A percentile compares a stretch with the other conserved stretches of the same genome.
phyloP scores from a whole-genome alignment of 2,329 filamentous ascomycete species.

The Furcasterigmium sp. region DNA sequence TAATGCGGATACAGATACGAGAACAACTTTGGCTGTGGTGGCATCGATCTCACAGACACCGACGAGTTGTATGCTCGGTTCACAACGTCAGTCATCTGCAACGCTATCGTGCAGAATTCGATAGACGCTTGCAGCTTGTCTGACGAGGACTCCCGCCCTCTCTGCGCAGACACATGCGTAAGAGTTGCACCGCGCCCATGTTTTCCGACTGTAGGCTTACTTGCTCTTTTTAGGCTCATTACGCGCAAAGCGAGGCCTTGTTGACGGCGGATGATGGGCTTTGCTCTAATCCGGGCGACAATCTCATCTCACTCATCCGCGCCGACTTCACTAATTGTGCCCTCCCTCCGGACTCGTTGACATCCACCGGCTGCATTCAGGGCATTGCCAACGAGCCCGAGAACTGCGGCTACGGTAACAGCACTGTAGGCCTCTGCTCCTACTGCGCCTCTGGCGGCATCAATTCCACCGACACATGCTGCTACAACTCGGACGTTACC shows the following conservation, averaged over 20 bases:
- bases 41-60: slow-evolving; percentile 72
- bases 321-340: slow-evolving; percentile 91
- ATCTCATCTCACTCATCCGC: slow-evolving; percentile 72
- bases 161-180: slow-evolving; percentile 89
- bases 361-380: slow-evolving; percentile 64
- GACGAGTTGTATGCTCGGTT: slow-evolving; percentile 86
- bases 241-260: slow-evolving; percentile 82
- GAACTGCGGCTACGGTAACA: slow-evolving; percentile 79
- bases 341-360: slow-evolving; percentile 73
- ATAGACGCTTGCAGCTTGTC: slow-evolving; percentile 63
- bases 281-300: slow-evolving; percentile 60
- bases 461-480: slow-evolving; percentile 95
- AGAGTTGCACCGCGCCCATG: slow-evolving; percentile 25
- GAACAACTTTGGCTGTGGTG: slow-evolving; percentile 71
- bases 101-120: slow-evolving; percentile 89
- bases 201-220: slow-evolving; percentile 7
- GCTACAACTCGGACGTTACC: slow-evolving; percentile 74
- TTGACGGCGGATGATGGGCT: slow-evolving; percentile 70
- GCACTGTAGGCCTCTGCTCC: slow-evolving; percentile 71
- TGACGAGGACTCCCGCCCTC: slow-evolving; percentile 58
- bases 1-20: slow-evolving; percentile 60
- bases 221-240: slow-evolving; percentile 57
- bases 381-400: slow-evolving; percentile 75
- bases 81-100: slow-evolving; percentile 88
- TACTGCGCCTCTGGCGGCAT: slow-evolving; percentile 80